Evolutionary conservation across 805 yeast genomes (phyloP), one percentile per base, ranked within the genome.

Genomic region (Candida vartiovaarae): DNA sequence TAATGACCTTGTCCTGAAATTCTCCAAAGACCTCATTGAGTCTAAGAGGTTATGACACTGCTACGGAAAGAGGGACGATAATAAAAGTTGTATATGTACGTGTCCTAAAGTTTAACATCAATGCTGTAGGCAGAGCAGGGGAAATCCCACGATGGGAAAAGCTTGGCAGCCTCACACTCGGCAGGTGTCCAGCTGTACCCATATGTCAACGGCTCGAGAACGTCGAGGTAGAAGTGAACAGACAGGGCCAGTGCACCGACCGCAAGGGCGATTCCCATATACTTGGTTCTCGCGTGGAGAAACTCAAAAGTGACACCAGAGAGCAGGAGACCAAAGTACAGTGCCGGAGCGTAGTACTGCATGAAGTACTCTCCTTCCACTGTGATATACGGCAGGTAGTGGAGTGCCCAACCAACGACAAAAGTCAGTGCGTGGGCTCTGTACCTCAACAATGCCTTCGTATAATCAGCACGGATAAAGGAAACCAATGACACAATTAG

Each of bases 1-100:
- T 40, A 85, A 85, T 61, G 73, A 69, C 1, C 62, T 89, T 52
- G 87, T 88, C 25, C 54, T 76, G 38, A 72, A 74, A 8, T 67
- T 68, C 44, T 64, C 67, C 1, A 56, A 54, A 4, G 70, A 69
- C 15, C 54, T 68, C 32, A 63, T 69, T 4, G 58, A 62, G 3
- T 60, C 71, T 4, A 63, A 64, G 29, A 57, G 46, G 37, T 43
- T 36, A 36, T 35, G 37, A 35, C 15, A 15, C 30, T 34, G 15
- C 34, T 15, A 15, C 34, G 20, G 20, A 15, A 4, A 9, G n/a
- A 25, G 10, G 28, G 9, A 25, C 9, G 24, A 32, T 38, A 29
- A 20, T 38, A 30, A 8, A 31, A 23, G 5, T 40, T 26, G 15
- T 15, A 15, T 15, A 15, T 15, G 20, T 15, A 15, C 20, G 20